Base-by-base conservation (phyloP, 164 flowering plant genomes). In the Aristolochia fimbriata region DNA sequence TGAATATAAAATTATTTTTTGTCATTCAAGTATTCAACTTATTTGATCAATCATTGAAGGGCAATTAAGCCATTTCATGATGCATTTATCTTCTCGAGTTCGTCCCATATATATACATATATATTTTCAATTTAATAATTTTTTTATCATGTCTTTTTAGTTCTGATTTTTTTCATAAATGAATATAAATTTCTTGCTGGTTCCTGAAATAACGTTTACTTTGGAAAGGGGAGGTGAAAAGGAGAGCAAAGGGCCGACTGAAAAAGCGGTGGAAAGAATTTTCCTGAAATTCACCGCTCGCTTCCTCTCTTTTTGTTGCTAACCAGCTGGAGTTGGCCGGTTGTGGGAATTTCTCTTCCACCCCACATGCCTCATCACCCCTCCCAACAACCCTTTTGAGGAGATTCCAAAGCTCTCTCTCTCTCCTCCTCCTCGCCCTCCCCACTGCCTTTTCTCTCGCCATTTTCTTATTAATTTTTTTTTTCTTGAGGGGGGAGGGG, bases 251-350 rank as follows among this genome's bases (percentile, higher is more conserved):
- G n/a, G n/a, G n/a, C 52, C 19, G n/a, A 19, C 22, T 49, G 22
- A 15, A 15, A 49, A 20, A 49, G n/a, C 19, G 22, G 52, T 49
- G 52, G 52, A 17, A 17, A 20, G 52, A 47, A 19, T 51, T 62
- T 49, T 37, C 43, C 10, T 37, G 43, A 37, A 37, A 37, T 37
- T 37, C 43, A 3, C 43, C 43, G 43, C 43, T 37, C 43, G 43
- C 43, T 31, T 37, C 43, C 12, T 37, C 43, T 37, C 43, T 37
- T 37, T 37, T 54, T 54, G 43, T 23, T 61, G 76, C 58, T 57
- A 47, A 25, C 66, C 80, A 79, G 77, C 83, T 79, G 77, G 72
- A 73, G 50, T 69, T 74, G 82, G 78, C 70, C 59, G 63, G 67
- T 66, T 68, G 71, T 68, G 76, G 59, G 71, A 62, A 71, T 71